Conservation (phyloP, 257 asterid species). For the Scutellaria baicalensis region DNA sequence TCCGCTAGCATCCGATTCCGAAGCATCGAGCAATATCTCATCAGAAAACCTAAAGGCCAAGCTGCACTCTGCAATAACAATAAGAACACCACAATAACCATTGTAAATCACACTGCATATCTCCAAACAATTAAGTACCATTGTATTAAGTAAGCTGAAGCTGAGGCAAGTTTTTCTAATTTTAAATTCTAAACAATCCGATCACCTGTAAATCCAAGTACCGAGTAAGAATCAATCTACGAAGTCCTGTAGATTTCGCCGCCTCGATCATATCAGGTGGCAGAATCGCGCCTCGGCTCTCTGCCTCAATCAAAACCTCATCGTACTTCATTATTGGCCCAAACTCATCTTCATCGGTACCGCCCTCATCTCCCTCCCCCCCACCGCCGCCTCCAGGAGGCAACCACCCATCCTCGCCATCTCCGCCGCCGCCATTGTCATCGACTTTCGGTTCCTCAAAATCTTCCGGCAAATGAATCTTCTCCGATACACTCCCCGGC, state of each 20-base stretch:
- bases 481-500: slow-evolving; percentile 17
- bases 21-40: slow-evolving; percentile 74
- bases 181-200: background rate
- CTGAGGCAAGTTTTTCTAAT: background rate
- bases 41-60: slow-evolving; percentile 80
- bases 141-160: background rate
- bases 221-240: slow-evolving; percentile 59
- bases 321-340: slow-evolving; percentile 70
- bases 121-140: too few species aligned
- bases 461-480: slow-evolving; percentile 4
- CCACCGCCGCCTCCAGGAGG: slow-evolving; percentile 45
- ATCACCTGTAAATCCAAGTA: slow-evolving; percentile 84
- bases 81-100: background rate
- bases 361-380: slow-evolving; percentile 38
- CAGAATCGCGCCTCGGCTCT: slow-evolving; percentile 52
- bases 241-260: slow-evolving; percentile 62
- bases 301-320: slow-evolving; percentile 59
- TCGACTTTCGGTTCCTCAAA: slow-evolving; percentile 31
- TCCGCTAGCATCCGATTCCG: slow-evolving; percentile 92
- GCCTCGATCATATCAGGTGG: slow-evolving; percentile 87
- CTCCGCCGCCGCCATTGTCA: slow-evolving; percentile 40
- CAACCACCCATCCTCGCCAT: slow-evolving; percentile 37
- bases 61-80: slow-evolving; percentile 51
- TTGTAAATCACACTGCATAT: background rate
- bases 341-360: slow-evolving; percentile 51